phyloP scores from a whole-genome alignment of 495 filamentous ascomycete species.

The Cryomyces minteri region DNA sequence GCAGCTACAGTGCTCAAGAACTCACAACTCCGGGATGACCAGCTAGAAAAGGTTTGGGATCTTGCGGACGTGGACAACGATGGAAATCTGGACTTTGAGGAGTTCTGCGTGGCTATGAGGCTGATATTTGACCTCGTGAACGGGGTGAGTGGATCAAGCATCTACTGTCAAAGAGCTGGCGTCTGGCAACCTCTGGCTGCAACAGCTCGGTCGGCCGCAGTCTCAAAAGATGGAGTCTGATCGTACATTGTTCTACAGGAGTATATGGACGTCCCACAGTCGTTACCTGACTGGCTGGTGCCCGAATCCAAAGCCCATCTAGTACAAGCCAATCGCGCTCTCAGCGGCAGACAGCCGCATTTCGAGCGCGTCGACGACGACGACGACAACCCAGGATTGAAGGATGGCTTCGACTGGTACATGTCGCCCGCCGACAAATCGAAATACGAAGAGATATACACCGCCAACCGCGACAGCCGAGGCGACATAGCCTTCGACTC shows the following conservation, averaged over 20 bases:
- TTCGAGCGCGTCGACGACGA: slow-evolving; percentile 64
- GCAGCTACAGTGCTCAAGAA: slow-evolving; percentile 93
- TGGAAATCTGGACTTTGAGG: slow-evolving; percentile 94
- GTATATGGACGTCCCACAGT: slow-evolving; percentile 62
- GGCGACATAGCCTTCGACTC: slow-evolving; percentile 72
- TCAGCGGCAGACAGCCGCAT: slow-evolving; percentile 52
- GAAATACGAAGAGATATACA: slow-evolving; percentile 94
- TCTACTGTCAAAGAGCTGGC: too few species aligned
- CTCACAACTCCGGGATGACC: slow-evolving; percentile 77
- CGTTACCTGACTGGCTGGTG: slow-evolving; percentile 86
- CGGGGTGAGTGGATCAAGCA: slow-evolving; percentile 39
- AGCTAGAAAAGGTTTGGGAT: slow-evolving; percentile 95
- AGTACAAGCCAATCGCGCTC: slow-evolving; percentile 70
- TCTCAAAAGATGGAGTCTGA: too few species aligned
- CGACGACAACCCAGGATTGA: slow-evolving; percentile 56
- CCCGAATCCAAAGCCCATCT: slow-evolving; percentile 94
- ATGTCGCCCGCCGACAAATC: slow-evolving; percentile 79
- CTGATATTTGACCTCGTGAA: slow-evolving; percentile 94
- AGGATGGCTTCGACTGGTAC: slow-evolving; percentile 98
- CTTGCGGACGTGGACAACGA: slow-evolving; percentile 92
- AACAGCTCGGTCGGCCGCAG: too few species aligned
- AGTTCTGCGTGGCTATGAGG: slow-evolving; percentile 98
- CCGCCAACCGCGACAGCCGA: slow-evolving; percentile 64
- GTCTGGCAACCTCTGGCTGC: too few species aligned
- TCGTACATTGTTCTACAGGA: slow-evolving; percentile 34